These are phyloP conservation scores for Strigomonas culicis DNA, from an alignment of 208 protist genomes.

Conservation along the genomic window DNA sequence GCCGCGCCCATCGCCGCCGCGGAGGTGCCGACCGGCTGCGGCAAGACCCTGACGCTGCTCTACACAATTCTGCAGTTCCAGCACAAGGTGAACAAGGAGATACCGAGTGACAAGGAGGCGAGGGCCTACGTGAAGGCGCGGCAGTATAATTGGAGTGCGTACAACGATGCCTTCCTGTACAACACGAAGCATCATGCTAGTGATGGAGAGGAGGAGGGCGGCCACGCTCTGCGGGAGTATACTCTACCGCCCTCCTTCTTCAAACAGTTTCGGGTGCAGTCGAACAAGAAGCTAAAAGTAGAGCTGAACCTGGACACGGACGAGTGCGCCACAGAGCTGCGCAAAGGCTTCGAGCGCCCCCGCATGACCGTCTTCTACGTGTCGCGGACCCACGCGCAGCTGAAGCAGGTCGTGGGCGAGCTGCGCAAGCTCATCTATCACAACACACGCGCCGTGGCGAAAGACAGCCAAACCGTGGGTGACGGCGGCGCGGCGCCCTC, in stretches of 20 bases:
- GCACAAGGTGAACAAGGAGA: conserved; percentile 6
- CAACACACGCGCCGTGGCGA: no score
- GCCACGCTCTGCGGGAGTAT: conserved; percentile 10
- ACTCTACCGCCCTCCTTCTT: conserved; percentile 38
- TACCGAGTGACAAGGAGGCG: neutral
- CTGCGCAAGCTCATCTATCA: conserved; percentile 62
- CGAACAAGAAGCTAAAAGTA: conserved; percentile 22
- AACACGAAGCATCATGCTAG: neutral
- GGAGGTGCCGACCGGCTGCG: conserved; percentile 96
- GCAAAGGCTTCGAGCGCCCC: conserved; percentile 40
- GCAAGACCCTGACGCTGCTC: conserved; percentile 96
- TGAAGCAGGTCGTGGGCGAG: conserved; percentile 94
- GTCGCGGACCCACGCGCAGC: conserved; percentile 96
- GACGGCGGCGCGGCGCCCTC: no score
- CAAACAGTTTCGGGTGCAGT: conserved; percentile 43
- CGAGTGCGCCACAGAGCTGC: conserved; percentile 12
- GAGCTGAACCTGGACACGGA: neutral
- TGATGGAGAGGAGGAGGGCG: neutral
- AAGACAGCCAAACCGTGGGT: no score
- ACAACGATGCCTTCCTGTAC: neutral
- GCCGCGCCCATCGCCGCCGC: conserved; percentile 53
- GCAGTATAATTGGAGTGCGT: neutral
- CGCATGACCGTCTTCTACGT: conserved; percentile 92
- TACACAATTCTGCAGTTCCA: conserved; percentile 80
- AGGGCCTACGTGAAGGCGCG: neutral